These are phyloP conservation scores for Acmispon strigosus DNA, from an alignment of 306 rosid genomes.

Conservation along the genomic window DNA sequence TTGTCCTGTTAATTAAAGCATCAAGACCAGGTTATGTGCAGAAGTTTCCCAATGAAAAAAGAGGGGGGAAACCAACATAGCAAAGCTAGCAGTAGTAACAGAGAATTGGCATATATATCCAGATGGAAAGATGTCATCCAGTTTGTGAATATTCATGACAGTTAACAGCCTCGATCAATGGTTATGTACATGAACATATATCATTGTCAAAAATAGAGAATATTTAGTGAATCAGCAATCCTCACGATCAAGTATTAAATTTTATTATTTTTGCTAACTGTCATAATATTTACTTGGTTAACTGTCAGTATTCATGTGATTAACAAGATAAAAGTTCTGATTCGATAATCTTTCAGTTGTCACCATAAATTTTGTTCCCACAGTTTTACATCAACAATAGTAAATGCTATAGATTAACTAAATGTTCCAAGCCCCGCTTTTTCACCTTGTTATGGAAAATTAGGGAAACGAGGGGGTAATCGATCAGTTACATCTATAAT, in stretches of 20 bases:
- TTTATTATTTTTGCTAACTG: neutral
- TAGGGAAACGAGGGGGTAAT: neutral
- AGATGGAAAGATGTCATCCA: neutral
- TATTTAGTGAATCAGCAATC: neutral
- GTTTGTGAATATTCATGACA: neutral
- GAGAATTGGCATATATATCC: neutral
- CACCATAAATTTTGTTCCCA: neutral
- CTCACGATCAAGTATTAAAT: neutral
- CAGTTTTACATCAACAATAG: neutral
- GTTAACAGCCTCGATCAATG: neutral
- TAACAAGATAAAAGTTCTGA: neutral
- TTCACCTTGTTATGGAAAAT: neutral
- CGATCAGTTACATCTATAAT: neutral
- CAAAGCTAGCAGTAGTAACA: neutral
- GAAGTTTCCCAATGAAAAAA: slow-evolving; percentile 19
- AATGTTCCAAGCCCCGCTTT: neutral
- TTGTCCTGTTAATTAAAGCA: slow-evolving; percentile 51
- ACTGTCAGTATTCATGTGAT: neutral
- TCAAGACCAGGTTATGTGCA: slow-evolving; percentile 23
- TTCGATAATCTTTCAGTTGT: neutral
- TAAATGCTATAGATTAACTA: neutral
- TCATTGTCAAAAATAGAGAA: neutral
- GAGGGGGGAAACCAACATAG: neutral
- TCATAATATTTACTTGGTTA: neutral
- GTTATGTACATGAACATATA: neutral